Evolutionary conservation across 1,139 yeast species (phyloP), one percentile per base, ranked within the genome.

Genomic region (Groenewaldozyma sp.): DNA sequence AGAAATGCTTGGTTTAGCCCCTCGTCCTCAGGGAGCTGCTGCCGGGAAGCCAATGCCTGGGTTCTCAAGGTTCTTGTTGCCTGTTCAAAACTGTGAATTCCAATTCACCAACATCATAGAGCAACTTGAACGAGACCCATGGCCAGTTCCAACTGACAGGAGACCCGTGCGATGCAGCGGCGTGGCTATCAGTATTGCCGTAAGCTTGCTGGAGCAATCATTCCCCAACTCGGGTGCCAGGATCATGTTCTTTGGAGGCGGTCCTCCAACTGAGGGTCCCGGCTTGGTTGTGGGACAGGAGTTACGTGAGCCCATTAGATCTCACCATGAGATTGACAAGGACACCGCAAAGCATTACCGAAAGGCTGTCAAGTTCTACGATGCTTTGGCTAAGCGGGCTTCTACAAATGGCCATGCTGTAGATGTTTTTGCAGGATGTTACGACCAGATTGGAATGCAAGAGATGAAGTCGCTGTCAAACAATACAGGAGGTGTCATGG

Each of bases 401-500:
- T 67, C 83, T 24, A 73, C 76, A 40, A 82, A 84, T 58, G 84
- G 93, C 20, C 96, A 87, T 57, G 76, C 93, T 19, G 78, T 91
- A 40, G 98, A 91, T 63, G 77, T 91, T 39, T 88, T 87, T 65
- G 97, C 95, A 29, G 98, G 98, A 45, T 87, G 96, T 65, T 88
- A 87, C 60, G 99, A 91, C 65, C 98, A 91, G 70, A 83, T 88
- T 49, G 99, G 99, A 60, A 80, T 91, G 74, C 80, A 82, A 53
- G 99, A 91, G 68, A 91, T 91, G 97, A 84, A 86, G 64, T 73
- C 82, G 45, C 68, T 93, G 54, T 74, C 94, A 45, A 84, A 86
- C 65, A 71, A 76, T 53, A 91, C 97, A 22, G 98, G 98, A 53
- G 99, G 99, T 64, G 82, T 83, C 27, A 70, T 93, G 57, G 76